Evolutionary conservation across 192 early-diverging fungal genomes (phyloP), one percentile per base, ranked within the genome.

Genomic region (Paraglomus occultum): DNA sequence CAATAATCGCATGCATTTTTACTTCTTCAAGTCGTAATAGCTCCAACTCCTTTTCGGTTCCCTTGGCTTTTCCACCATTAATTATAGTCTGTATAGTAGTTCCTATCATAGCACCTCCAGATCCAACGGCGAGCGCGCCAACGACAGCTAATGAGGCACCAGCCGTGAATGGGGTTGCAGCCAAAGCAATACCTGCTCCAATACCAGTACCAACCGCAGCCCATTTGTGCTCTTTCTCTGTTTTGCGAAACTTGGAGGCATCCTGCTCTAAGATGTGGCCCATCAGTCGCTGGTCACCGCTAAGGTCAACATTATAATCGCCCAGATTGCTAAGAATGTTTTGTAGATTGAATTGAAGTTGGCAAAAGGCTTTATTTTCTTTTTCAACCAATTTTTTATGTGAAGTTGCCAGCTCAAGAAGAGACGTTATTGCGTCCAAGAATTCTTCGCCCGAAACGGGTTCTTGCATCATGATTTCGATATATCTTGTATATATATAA

Each of bases 101-200:
- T 20, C 61, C 61, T 46, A 63, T 63, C 61, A 63, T 63, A 43
- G 61, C 61, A 15, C 61, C 45, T 0, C 43, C 61, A 12, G 61
- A 63, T 22, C 42, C 10, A 8, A 63, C 43, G 15, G 43, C 61
- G 9, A 63, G 61, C n/a, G 61, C 42, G 8, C 61, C 61, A 46
- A 63, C 47, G 39, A 63, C 43, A 22, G 61, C 61, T 3, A 63
- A 46, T 11, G 61, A 63, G 10, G 61, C 61, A n/a, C 61, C 61
- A 48, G 43, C 61, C 6, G 61, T 63, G 17, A 63, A 63, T 46
- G 61, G 61, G 18, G 61, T 45, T 4, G 61, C 61, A 45, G 22
- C 42, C 6, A 63, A 46, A 2, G 61, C 61, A n/a, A 45, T n/a
- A 1, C 61, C 61, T 45, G 61, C 47, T n/a, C 42, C 61, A 46